phyloP scores from a whole-genome alignment of 2,329 filamentous ascomycete genomes.

The Nemania abortiva region DNA sequence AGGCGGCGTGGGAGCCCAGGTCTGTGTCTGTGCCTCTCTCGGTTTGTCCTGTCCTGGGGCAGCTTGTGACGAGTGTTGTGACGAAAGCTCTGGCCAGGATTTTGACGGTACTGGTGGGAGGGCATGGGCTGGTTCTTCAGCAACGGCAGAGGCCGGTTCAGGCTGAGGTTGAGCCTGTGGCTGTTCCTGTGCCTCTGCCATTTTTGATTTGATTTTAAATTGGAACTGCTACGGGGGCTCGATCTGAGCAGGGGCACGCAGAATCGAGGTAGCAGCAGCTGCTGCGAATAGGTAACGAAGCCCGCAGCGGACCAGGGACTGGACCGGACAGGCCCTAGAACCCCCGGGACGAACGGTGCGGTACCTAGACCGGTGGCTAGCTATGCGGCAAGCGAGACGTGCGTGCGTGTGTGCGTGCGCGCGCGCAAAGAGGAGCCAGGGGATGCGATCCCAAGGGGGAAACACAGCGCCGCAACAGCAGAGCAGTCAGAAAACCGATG shows the following conservation, averaged over 20 bases:
- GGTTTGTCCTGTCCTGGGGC: constrained; percentile 43
- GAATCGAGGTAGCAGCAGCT: constrained; percentile 43
- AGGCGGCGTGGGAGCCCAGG: constrained; percentile 43
- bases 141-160: constrained; percentile 48
- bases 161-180: constrained; percentile 53
- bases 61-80: constrained; percentile 47
- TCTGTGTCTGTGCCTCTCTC: constrained; percentile 48
- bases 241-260: constrained; percentile 52
- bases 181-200: constrained; percentile 53
- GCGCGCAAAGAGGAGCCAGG: constrained; percentile 35
- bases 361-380: constrained; percentile 44
- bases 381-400: constrained; percentile 43
- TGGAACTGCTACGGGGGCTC: constrained; percentile 51
- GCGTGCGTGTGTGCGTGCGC: constrained; percentile 29
- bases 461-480: constrained; percentile 40
- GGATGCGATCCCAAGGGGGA: constrained; percentile 41
- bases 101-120: constrained; percentile 43
- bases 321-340: constrained; percentile 43
- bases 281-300: constrained; percentile 52
- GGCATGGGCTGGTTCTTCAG: constrained; percentile 50
- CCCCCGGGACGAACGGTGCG: constrained; percentile 41
- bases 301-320: constrained; percentile 50
- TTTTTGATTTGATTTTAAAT: constrained; percentile 55
- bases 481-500: constrained; percentile 40
- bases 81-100: constrained; percentile 37